A percentile compares a stretch with the other conserved stretches of the same genome.
Conservation (phyloP, 2,329 filamentous ascomycete genomes). For the Lecanosticta acicola region DNA sequence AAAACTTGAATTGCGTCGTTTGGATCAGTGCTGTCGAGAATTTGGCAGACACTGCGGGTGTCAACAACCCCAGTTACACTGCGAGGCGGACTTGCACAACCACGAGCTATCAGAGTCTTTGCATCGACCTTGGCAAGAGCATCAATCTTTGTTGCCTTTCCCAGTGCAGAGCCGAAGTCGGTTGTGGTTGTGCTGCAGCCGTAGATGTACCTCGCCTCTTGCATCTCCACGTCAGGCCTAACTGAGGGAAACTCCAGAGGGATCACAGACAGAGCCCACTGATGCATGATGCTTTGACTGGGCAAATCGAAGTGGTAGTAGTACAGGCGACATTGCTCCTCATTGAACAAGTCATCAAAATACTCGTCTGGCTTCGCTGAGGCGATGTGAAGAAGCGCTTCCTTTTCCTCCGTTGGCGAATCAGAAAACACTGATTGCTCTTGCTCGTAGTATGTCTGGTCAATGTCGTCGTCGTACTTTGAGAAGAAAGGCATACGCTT, state of each 20-base stretch:
- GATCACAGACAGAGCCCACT: slow-evolving; percentile 60
- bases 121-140: slow-evolving; percentile 59
- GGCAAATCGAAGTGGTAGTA: slow-evolving; percentile 58
- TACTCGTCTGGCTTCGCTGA: slow-evolving; percentile 7
- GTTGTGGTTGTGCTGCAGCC: slow-evolving; percentile 57
- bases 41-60: slow-evolving; percentile 47
- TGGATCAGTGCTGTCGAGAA: slow-evolving; percentile 43
- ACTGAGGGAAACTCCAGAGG: slow-evolving; percentile 65
- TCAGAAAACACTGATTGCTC: slow-evolving; percentile 17
- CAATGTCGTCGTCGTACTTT: slow-evolving; percentile 37
- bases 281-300: slow-evolving; percentile 46
- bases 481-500: slow-evolving; percentile 44
- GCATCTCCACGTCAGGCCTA: slow-evolving; percentile 52
- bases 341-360: slow-evolving; percentile 39
- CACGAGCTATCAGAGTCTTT: slow-evolving; percentile 48
- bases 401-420: slow-evolving; percentile 26
- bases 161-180: slow-evolving; percentile 56
- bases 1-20: slow-evolving; percentile 54
- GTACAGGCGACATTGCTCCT: slow-evolving; percentile 64
- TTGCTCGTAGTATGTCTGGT: slow-evolving; percentile 22
- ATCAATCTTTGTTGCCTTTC: slow-evolving; percentile 62
- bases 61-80: slow-evolving; percentile 59
- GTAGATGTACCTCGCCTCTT: slow-evolving; percentile 56
- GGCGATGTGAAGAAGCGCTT: slow-evolving; percentile 21
- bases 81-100: slow-evolving; percentile 33